Conservation (phyloP, 805 yeast genomes). For the Pichia occidentalis region DNA sequence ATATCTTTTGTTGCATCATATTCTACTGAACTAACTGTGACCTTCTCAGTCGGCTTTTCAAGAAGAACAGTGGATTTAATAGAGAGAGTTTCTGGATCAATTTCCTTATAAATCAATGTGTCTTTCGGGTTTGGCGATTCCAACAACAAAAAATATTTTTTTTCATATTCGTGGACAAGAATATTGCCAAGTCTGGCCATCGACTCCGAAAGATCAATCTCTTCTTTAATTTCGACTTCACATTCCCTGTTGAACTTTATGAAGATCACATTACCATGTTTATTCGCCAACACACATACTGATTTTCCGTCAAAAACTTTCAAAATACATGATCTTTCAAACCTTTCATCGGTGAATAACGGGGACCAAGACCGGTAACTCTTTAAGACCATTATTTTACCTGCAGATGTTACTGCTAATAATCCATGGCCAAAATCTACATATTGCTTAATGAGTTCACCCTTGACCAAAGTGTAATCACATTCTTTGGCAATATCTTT, state of each 20-base stretch:
- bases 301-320: constrained; percentile 19
- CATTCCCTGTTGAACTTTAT: constrained; percentile 37
- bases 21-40: constrained; percentile 54
- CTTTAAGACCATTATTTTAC: constrained; percentile 39
- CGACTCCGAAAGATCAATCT: constrained; percentile 26
- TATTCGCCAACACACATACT: constrained; percentile 26
- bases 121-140: constrained; percentile 68
- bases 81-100: constrained; percentile 28
- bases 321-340: constrained; percentile 24
- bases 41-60: constrained; percentile 29
- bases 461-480: constrained; percentile 29
- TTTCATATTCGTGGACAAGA: constrained; percentile 28
- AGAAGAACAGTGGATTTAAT: constrained; percentile 15
- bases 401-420: constrained; percentile 53
- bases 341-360: constrained; percentile 23
- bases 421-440: constrained; percentile 41
- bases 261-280: constrained; percentile 38
- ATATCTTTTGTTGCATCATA: constrained; percentile 33
- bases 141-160: constrained; percentile 34
- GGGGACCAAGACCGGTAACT: constrained; percentile 25
- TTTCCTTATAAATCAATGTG: constrained; percentile 39
- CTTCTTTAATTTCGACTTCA: constrained; percentile 21
- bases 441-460: constrained; percentile 59
- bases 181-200: constrained; percentile 44
- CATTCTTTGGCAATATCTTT: constrained; percentile 29